Percentiles rank a stretch among this genome's conserved stretches.
phyloP scores from a whole-genome alignment of 2,329 filamentous ascomycete genomes.

The Graphiopsis chlorocephala region DNA sequence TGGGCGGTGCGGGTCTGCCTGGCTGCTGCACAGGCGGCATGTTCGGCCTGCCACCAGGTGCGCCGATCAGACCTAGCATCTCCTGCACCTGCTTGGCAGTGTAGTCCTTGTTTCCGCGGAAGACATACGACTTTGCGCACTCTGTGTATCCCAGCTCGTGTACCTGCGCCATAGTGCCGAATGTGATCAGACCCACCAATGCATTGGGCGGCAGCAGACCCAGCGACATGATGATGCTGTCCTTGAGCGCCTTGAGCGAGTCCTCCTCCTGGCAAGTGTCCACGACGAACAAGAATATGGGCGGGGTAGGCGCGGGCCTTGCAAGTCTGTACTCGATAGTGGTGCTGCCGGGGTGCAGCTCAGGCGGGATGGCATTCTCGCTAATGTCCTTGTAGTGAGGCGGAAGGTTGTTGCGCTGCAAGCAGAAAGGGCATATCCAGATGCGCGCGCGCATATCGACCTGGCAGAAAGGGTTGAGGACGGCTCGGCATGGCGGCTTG shows the following conservation, averaged over 20 bases:
- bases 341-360: slow-evolving; percentile 77
- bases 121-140: slow-evolving; percentile 97
- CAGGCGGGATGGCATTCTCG: slow-evolving; percentile 75
- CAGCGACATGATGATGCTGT: slow-evolving; percentile 82
- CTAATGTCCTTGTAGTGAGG: slow-evolving; percentile 90
- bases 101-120: slow-evolving; percentile 97
- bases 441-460: slow-evolving; percentile 79
- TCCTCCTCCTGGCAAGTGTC: slow-evolving; percentile 88
- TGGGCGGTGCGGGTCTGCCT: slow-evolving; percentile 62
- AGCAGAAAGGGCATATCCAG: slow-evolving; percentile 87
- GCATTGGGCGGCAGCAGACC: slow-evolving; percentile 78
- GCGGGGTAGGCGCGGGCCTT: slow-evolving; percentile 77
- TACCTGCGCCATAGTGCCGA: slow-evolving; percentile 94
- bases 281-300: slow-evolving; percentile 83
- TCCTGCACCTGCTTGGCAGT: slow-evolving; percentile 98
- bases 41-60: slow-evolving; percentile 69
- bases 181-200: slow-evolving; percentile 79
- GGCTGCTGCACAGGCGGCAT: slow-evolving; percentile 65
- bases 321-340: slow-evolving; percentile 87
- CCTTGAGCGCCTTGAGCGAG: slow-evolving; percentile 76
- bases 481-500: slow-evolving; percentile 92
- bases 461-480: slow-evolving; percentile 94
- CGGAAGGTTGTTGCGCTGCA: slow-evolving; percentile 77
- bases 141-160: slow-evolving; percentile 98
- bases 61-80: slow-evolving; percentile 78